phyloP scores from a whole-genome alignment of 768 basidiomycete species.

The Pisolithus marmoratus region DNA sequence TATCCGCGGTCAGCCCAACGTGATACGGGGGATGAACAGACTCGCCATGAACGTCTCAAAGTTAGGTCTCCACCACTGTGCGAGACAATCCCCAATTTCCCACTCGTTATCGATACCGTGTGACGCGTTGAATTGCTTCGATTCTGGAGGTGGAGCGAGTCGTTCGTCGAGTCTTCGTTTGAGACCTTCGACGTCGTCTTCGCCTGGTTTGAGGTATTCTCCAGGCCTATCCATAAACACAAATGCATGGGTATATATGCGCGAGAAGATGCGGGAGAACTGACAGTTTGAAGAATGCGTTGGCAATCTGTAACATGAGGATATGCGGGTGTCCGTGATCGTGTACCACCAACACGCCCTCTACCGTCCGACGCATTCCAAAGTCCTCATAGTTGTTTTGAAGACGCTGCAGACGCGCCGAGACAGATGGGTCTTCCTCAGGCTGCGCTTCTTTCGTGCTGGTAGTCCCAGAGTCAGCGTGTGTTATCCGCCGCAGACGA shows the following conservation, averaged over 20 bases:
- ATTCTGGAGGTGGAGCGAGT: slow-evolving; percentile 72
- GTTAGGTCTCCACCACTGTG: slow-evolving; percentile 97
- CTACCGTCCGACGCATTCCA: slow-evolving; percentile 94
- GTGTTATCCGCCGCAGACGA: neutral
- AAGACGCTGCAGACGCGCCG: slow-evolving; percentile 87
- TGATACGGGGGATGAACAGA: slow-evolving; percentile 7
- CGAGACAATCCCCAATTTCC: slow-evolving; percentile 96
- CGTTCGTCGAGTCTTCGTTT: slow-evolving; percentile 86
- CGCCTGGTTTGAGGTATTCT: slow-evolving; percentile 97
- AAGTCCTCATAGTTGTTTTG: slow-evolving; percentile 97
- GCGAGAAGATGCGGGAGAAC: slow-evolving; percentile 23
- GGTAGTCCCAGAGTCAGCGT: slow-evolving; percentile 8
- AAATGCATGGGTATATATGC: neutral
- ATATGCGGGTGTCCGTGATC: slow-evolving; percentile 98
- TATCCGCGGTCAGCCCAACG: neutral
- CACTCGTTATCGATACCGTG: slow-evolving; percentile 85
- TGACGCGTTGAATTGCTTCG: slow-evolving; percentile 67
- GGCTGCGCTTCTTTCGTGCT: slow-evolving; percentile 96
- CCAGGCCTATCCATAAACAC: slow-evolving; percentile 59
- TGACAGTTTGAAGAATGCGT: slow-evolving; percentile 97
- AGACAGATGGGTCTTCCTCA: slow-evolving; percentile 95
- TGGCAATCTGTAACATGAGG: slow-evolving; percentile 96
- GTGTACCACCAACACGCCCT: slow-evolving; percentile 73
- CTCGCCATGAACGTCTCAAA: slow-evolving; percentile 98
- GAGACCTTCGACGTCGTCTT: slow-evolving; percentile 88